Percentiles rank a stretch among this genome's conserved stretches.
phyloP scores from a whole-genome alignment of 139 green algal species.

The Closterium sp. region DNA sequence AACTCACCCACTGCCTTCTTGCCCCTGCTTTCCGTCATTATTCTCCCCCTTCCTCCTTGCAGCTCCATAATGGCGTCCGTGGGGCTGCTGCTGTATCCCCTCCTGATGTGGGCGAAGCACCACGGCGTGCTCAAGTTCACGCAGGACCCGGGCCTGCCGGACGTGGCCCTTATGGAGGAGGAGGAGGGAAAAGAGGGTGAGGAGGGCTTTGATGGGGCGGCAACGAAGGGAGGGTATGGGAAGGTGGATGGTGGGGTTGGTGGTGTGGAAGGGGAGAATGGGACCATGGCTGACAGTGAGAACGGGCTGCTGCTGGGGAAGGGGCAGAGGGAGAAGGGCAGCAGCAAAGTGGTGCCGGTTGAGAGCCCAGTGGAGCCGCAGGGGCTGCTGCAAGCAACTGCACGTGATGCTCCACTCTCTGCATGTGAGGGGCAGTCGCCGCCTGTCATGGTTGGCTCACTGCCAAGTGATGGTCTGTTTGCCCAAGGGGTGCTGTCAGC shows the following conservation, averaged over 20 bases:
- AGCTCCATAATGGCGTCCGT: slow-evolving; percentile 48
- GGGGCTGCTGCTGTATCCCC: slow-evolving; percentile 68
- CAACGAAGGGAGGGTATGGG: not conserved
- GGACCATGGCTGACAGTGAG: not conserved
- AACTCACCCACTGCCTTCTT: not conserved
- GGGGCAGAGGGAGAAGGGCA: not conserved
- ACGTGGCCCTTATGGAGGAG: not conserved
- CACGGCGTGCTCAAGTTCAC: not conserved
- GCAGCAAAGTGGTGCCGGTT: not conserved
- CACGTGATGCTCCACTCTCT: not conserved
- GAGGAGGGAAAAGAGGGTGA: not conserved
- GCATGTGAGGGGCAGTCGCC: not conserved
- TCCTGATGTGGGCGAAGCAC: slow-evolving; percentile 58
- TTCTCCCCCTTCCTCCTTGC: not conserved
- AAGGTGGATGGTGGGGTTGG: not conserved
- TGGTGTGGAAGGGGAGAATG: not conserved
- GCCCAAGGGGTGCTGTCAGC: not conserved
- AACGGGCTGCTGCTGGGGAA: not conserved
- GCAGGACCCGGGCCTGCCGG: not conserved
- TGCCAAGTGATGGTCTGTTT: not conserved
- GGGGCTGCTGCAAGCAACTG: not conserved
- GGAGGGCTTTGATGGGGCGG: not conserved
- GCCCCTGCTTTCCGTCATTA: not conserved
- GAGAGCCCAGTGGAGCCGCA: not conserved
- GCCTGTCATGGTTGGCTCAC: not conserved